Percentiles rank a stretch among this genome's conserved stretches.
phyloP scores from a whole-genome alignment of 495 filamentous ascomycete genomes.

The Trichoderma reesei region DNA sequence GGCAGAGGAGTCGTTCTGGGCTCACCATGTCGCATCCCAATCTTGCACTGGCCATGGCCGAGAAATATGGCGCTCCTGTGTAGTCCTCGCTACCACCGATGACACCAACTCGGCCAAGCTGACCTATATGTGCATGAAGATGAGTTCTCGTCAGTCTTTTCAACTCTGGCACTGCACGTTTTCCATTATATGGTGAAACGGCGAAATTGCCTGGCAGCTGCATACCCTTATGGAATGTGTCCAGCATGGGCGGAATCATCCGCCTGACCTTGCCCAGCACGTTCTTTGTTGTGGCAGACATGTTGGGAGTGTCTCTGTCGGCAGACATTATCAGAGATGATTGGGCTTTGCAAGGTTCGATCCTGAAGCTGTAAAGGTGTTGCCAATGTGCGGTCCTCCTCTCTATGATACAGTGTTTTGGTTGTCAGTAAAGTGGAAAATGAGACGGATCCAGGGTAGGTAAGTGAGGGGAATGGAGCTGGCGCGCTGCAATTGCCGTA shows the following conservation, averaged over 20 bases:
- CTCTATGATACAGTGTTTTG: too few species aligned
- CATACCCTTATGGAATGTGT: conserved; percentile 91
- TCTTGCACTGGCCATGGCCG: conserved; percentile 87
- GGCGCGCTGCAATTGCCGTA: too few species aligned
- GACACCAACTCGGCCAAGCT: conserved; percentile 84
- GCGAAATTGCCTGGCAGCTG: neutral
- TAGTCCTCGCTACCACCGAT: conserved; percentile 95
- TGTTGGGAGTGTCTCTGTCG: conserved; percentile 18
- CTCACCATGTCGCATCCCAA: conserved; percentile 77
- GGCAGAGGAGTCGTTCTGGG: conserved; percentile 5
- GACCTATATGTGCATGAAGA: conserved; percentile 44
- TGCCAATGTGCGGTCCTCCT: too few species aligned
- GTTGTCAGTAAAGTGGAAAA: too few species aligned
- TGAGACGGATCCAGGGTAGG: too few species aligned
- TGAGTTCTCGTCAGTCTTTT: conserved; percentile 13
- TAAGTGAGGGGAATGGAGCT: too few species aligned
- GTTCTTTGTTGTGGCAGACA: conserved; percentile 45
- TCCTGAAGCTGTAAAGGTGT: too few species aligned
- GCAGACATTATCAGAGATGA: neutral
- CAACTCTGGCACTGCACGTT: neutral
- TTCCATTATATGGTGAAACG: neutral
- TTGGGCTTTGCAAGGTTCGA: too few species aligned
- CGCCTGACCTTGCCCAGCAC: conserved; percentile 74
- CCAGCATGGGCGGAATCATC: conserved; percentile 89
- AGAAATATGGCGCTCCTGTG: conserved; percentile 95